Conservation (phyloP, 2,329 filamentous ascomycete genomes). For the Epichloe elymi region DNA sequence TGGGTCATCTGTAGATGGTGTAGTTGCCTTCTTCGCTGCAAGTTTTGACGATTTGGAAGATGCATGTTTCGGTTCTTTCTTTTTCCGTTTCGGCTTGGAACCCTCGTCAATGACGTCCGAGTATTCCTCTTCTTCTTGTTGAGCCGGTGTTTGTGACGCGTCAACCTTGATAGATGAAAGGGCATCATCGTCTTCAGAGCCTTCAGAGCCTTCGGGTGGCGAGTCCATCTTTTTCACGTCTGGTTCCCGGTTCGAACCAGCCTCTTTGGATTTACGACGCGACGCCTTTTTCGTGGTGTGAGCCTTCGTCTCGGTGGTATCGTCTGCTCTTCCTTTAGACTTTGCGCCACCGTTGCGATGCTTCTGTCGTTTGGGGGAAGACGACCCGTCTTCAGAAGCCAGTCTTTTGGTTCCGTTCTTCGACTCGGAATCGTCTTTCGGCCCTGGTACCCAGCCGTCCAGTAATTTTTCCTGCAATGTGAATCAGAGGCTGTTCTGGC, state of each 20-base stretch:
- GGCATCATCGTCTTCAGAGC: constrained; percentile 10
- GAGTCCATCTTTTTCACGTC: constrained; percentile 8
- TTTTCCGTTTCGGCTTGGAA: constrained; percentile 44
- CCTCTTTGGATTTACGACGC: constrained; percentile 7
- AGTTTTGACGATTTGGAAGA: constrained; percentile 17
- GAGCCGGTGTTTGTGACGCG: constrained; percentile 10
- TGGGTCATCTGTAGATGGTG: constrained; percentile 31
- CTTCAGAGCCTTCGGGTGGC: constrained; percentile 5
- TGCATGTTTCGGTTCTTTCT: constrained; percentile 27
- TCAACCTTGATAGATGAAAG: constrained; percentile 9
- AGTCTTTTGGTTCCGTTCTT: constrained; percentile 21
- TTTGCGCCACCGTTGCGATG: constrained; percentile 8
- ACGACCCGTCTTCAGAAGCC: constrained; percentile 21
- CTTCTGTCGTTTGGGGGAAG: constrained; percentile 8
- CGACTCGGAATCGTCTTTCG: constrained; percentile 13
- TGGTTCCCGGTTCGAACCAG: constrained; percentile 6
- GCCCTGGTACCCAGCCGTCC: constrained; percentile 21
- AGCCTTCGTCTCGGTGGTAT: constrained; percentile 3
- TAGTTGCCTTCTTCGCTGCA: constrained; percentile 15
- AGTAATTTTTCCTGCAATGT: constrained; percentile 21
- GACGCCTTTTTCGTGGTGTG: constrained; percentile 6
- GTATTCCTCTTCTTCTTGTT: constrained; percentile 28
- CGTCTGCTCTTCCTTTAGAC: not conserved
- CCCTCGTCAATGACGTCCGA: constrained; percentile 59
- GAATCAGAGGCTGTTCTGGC: not conserved